Percentiles rank a stretch among this genome's conserved stretches.
These are phyloP conservation scores for Penicillium paneum DNA, from an alignment of 2,329 filamentous ascomycete species.

Conservation along the genomic window DNA sequence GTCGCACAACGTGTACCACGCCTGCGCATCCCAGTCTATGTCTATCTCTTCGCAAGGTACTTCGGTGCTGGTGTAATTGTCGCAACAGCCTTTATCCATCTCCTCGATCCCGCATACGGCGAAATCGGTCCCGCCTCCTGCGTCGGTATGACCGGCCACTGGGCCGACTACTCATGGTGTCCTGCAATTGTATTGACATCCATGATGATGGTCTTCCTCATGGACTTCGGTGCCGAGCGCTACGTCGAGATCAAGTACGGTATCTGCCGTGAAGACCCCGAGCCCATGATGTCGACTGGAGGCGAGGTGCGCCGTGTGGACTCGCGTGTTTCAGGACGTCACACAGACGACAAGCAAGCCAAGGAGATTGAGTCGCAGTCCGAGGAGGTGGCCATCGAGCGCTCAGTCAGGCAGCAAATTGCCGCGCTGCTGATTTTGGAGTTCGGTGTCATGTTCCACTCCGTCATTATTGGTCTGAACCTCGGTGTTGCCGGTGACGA, in stretches of 20 bases:
- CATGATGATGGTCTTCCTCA: conserved; percentile 48
- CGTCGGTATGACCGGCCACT: conserved; percentile 53
- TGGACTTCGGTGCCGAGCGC: conserved; percentile 25
- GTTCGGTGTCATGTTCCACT: conserved; percentile 63
- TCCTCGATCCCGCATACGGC: conserved; percentile 46
- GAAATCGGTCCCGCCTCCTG: conserved; percentile 50
- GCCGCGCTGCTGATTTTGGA: conserved; percentile 50
- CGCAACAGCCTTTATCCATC: conserved; percentile 49
- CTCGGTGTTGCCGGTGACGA: conserved; percentile 58
- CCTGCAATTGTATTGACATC: conserved; percentile 52
- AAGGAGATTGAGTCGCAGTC: conserved; percentile 17
- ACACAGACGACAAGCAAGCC: conserved; percentile 11
- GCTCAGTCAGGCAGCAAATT: conserved; percentile 38
- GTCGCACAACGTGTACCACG: conserved; percentile 40
- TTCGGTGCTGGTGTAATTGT: conserved; percentile 49
- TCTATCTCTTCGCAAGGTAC: conserved; percentile 49
- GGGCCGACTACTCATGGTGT: conserved; percentile 53
- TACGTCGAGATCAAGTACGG: conserved; percentile 25
- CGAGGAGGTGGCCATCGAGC: conserved; percentile 19
- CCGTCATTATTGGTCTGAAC: conserved; percentile 62
- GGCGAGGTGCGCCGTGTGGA: neutral
- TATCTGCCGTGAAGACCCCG: conserved; percentile 22
- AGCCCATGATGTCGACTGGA: conserved; percentile 17
- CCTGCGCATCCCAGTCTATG: conserved; percentile 42
- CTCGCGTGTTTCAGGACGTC: neutral